Evolutionary conservation across 1,284 basidiomycete species (phyloP).

Genomic region (Earliella scabrosa): DNA sequence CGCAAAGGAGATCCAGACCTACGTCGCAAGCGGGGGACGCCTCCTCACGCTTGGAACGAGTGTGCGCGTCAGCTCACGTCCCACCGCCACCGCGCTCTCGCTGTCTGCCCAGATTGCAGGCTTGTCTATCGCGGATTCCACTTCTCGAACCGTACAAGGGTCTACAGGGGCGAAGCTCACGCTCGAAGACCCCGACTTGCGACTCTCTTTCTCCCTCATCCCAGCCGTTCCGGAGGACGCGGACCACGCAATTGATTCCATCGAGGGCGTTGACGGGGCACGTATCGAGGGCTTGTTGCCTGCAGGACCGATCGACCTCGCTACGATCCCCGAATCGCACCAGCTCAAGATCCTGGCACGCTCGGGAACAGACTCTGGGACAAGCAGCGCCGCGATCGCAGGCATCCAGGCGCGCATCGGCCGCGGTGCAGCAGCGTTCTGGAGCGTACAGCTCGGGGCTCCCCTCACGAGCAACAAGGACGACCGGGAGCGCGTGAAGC

Average conservation of each 20-base stretch:
- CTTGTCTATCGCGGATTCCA: constrained; percentile 7
- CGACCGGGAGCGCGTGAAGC: constrained; percentile 33
- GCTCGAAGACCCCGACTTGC: constrained; percentile 15
- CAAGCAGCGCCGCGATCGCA: constrained; percentile 42
- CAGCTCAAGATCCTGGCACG: too few relatives aligned
- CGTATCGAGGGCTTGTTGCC: constrained; percentile 29
- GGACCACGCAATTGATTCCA: neutral
- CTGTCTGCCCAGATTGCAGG: constrained; percentile 11
- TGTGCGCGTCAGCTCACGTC: constrained; percentile 25
- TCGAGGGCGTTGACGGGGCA: constrained; percentile 1
- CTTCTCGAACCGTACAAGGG: too few relatives aligned
- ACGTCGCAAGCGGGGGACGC: constrained; percentile 70
- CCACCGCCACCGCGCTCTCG: neutral
- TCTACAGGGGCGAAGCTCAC: neutral
- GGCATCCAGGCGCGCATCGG: constrained; percentile 56
- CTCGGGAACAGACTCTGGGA: too few relatives aligned
- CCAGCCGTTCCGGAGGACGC: constrained; percentile 32
- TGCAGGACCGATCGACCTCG: constrained; percentile 29
- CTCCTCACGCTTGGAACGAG: constrained; percentile 34
- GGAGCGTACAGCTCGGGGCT: constrained; percentile 68
- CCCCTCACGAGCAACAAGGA: constrained; percentile 48
- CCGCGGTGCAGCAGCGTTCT: constrained; percentile 61
- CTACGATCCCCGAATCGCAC: constrained; percentile 35
- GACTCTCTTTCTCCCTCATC: constrained; percentile 14
- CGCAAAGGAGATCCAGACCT: constrained; percentile 62